Evolutionary conservation across 108 stramenopile species (phyloP).

Genomic region (Asterionellopsis glacialis): DNA sequence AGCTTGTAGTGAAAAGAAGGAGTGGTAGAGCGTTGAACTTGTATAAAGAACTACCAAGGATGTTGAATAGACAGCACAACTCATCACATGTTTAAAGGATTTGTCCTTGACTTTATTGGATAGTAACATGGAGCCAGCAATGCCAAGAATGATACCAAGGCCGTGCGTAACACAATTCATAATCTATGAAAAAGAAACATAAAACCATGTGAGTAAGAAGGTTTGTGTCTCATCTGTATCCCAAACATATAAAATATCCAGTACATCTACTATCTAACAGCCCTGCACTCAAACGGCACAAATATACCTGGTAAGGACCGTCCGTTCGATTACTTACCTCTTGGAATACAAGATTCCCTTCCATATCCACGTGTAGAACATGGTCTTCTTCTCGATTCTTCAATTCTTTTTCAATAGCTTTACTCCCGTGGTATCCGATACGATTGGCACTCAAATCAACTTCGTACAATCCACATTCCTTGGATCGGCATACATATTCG

Average conservation of each 20-base stretch:
- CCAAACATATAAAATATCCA: background rate
- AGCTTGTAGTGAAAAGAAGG: slow-evolving; percentile 76
- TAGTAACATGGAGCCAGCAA: slow-evolving; percentile 64
- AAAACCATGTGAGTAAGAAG: too few relatives aligned
- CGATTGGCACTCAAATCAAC: slow-evolving; percentile 63
- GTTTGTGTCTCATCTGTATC: too few relatives aligned
- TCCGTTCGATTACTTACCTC: slow-evolving; percentile 35
- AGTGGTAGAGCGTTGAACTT: slow-evolving; percentile 83
- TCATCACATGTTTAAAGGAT: slow-evolving; percentile 30
- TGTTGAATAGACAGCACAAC: slow-evolving; percentile 69
- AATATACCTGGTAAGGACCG: background rate
- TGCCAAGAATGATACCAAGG: slow-evolving; percentile 77
- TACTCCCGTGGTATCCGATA: slow-evolving; percentile 64
- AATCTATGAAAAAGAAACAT: slow-evolving; percentile 31
- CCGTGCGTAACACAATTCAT: slow-evolving; percentile 94
- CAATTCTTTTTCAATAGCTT: slow-evolving; percentile 49
- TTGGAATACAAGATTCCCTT: slow-evolving; percentile 75
- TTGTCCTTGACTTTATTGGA: slow-evolving; percentile 31
- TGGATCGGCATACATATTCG: slow-evolving; percentile 22
- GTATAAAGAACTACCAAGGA: slow-evolving; percentile 81
- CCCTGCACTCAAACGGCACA: too few relatives aligned
- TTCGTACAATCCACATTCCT: slow-evolving; percentile 29
- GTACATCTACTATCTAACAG: background rate
- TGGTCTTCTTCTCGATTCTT: slow-evolving; percentile 15
- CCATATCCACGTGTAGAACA: slow-evolving; percentile 49